Evolutionary conservation across 345 rosid genomes (phyloP), one percentile per base, ranked within the genome.

Genomic region (Anastatica hierochuntica): DNA sequence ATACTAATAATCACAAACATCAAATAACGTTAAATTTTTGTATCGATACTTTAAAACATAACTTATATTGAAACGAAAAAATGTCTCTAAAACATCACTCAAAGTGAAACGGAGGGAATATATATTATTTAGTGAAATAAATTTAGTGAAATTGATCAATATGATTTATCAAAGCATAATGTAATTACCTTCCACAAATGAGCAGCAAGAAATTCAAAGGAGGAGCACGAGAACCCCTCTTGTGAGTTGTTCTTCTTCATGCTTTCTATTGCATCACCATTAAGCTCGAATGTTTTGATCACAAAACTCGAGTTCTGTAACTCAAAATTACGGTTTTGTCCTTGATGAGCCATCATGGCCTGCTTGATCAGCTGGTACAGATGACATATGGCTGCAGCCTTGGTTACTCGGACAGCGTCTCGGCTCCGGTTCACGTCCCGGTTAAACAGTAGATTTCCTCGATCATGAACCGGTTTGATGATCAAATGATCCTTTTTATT

Each of bases 111-210:
- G n/a, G n/a, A n/a, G n/a, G n/a, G 3, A 23, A 23, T 23, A 3
- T 23, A 23, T 23, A 3, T 23, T 23, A 3, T 3, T 23, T 3
- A 3, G 6, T 6, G 4, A 23, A 42, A 31, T 1, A 24, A 42
- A 15, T 7, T n/a, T 43, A 16, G 16, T 10, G 14, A 44, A 45
- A 24, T 24, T 24, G 6, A 53, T 8, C 1, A 26, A 17, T 5
- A 34, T 30, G 18, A 1, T 11, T 2, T 33, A 20, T 10, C 10
- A 4, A 34, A 26, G 2, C 10, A 16, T 24, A 3, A 37, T 12
- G 36, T 13, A 24, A 10, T 49, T 61, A 77, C 92, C 81, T 79
- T 84, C 88, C 88, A 84, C 26, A 81, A 64, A 62, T 79, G 88
- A 72, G 80, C 79, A 37, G 85, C 69, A 43, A 84, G 67, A 56